Percentiles rank a stretch among this genome's conserved stretches.
These are phyloP conservation scores for Bryoglossum gracile DNA, from an alignment of 495 filamentous ascomycete genomes.

Conservation along the genomic window DNA sequence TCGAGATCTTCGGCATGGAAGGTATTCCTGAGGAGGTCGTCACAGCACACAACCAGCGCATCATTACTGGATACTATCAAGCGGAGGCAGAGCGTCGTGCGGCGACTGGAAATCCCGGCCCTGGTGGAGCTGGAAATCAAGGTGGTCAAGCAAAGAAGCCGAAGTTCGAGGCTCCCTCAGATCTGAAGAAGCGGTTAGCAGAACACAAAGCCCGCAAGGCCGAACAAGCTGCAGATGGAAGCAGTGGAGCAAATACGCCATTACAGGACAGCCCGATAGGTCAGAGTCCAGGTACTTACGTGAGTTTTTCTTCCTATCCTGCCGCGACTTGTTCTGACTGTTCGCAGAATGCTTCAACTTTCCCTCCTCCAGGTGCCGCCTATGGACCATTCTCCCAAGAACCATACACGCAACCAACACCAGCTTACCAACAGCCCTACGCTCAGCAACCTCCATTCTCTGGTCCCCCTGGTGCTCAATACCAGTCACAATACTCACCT, in stretches of 20 bases:
- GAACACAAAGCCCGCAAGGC: conserved; percentile 64
- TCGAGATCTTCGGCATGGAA: conserved; percentile 98
- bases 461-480: conserved; percentile 22
- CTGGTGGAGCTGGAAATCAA: conserved; percentile 41
- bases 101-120: conserved; percentile 72
- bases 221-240: conserved; percentile 46
- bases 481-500: conserved; percentile 24
- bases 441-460: conserved; percentile 20
- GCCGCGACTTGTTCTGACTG: not conserved
- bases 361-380: conserved; percentile 25
- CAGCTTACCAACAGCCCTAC: conserved; percentile 27
- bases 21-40: conserved; percentile 85
- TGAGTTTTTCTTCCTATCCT: conserved; percentile 31
- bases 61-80: conserved; percentile 74
- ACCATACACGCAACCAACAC: conserved; percentile 21
- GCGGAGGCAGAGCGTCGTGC: conserved; percentile 76
- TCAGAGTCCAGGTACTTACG: conserved; percentile 47
- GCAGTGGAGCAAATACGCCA: conserved; percentile 56
- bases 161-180: conserved; percentile 67
- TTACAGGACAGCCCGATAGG: conserved; percentile 49
- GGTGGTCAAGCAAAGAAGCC: conserved; percentile 64
- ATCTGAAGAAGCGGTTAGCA: conserved; percentile 75
- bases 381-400: conserved; percentile 28
- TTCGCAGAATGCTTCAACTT: conserved; percentile 29
- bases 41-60: conserved; percentile 73